Conservation (phyloP, 2,329 filamentous ascomycete genomes). For the Botrytis pseudocinerea region DNA sequence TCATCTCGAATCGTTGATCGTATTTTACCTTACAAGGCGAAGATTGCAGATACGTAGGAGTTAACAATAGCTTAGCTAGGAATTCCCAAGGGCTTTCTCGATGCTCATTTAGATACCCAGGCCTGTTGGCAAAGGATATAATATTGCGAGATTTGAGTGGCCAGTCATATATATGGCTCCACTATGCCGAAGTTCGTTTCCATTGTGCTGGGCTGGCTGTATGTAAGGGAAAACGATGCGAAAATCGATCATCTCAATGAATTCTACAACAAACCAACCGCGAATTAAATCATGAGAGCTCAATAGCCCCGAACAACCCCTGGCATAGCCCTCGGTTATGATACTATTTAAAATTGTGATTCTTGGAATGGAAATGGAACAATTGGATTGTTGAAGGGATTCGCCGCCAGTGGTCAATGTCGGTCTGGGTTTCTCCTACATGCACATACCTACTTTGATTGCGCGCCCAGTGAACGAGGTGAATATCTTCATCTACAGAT, state of each 20-base stretch:
- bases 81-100: neutral
- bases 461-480: neutral
- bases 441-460: neutral
- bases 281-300: neutral
- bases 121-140: neutral
- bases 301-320: neutral
- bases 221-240: too few relatives aligned
- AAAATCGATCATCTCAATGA: neutral
- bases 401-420: too few relatives aligned
- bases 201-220: constrained; percentile 3
- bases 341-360: neutral
- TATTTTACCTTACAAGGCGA: neutral
- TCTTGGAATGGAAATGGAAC: neutral
- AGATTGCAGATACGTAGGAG: neutral
- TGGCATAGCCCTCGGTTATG: too few relatives aligned
- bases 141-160: neutral
- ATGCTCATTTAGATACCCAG: neutral
- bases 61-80: neutral
- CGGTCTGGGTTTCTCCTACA: too few relatives aligned
- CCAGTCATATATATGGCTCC: neutral
- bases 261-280: neutral
- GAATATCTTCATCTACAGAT: neutral
- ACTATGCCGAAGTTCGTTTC: neutral
- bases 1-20: neutral
- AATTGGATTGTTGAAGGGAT: neutral